A percentile compares a stretch with the other conserved stretches of the same genome.
These are phyloP conservation scores for Echinochloa phyllopogon DNA, from an alignment of 176 grass and related monocot species.

Conservation along the genomic window DNA sequence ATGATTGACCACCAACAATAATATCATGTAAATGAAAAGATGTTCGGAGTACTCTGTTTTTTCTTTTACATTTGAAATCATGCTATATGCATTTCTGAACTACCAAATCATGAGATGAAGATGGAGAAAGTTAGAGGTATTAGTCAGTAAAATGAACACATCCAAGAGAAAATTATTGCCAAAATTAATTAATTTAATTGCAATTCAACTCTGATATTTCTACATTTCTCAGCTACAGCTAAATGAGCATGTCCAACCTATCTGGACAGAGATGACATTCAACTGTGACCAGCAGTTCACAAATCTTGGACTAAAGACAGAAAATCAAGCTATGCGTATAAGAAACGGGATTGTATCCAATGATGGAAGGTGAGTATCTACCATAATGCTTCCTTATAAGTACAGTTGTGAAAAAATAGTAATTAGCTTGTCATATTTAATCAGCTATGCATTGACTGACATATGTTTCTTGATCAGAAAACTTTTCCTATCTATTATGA, in stretches of 20 bases:
- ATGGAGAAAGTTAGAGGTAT: conserved; percentile 6
- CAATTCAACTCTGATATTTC: conserved; percentile 16
- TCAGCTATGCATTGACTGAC: conserved; percentile 25
- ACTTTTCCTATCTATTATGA: conserved; percentile 71
- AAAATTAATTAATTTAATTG: conserved; percentile 9
- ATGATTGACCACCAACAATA: background rate
- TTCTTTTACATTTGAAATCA: background rate
- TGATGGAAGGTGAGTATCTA: conserved; percentile 72
- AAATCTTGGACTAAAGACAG: conserved; percentile 50
- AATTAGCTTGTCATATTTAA: conserved; percentile 8
- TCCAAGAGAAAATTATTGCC: background rate
- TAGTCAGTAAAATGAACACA: conserved; percentile 13
- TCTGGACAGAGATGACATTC: conserved; percentile 86
- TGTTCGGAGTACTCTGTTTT: background rate
- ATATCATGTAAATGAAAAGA: conserved; percentile 3
- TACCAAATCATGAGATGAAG: conserved; percentile 22
- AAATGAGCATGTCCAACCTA: conserved; percentile 92
- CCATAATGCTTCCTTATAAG: conserved; percentile 11
- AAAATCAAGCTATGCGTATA: conserved; percentile 50
- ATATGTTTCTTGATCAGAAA: conserved; percentile 64
- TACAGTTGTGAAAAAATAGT: background rate
- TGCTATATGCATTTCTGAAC: conserved; percentile 23
- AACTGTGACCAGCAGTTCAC: conserved; percentile 50
- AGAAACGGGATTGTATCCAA: conserved; percentile 67
- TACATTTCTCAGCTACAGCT: conserved; percentile 84